Evolutionary conservation across 768 basidiomycete genomes (phyloP).

Genomic region (Lepiota venenata): DNA sequence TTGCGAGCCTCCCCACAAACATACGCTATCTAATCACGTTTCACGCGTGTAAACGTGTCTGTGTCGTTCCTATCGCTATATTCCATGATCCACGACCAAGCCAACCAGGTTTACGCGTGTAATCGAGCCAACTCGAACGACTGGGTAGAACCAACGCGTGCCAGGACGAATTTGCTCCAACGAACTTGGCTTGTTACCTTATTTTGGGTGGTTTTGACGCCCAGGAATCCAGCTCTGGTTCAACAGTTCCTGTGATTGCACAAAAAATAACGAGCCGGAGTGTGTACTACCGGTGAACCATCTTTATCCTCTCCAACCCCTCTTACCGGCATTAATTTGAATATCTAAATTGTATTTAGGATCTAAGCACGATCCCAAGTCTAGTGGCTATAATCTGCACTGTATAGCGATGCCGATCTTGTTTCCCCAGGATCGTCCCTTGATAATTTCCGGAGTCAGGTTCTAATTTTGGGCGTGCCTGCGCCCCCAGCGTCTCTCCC

Average conservation of each 20-base stretch:
- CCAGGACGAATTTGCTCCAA: neutral
- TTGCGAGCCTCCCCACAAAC: conserved; percentile 10
- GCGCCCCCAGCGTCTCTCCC: neutral
- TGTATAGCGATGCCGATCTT: conserved; percentile 3
- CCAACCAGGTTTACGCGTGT: conserved; percentile 4
- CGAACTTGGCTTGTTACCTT: neutral
- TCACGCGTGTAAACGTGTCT: neutral
- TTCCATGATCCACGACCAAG: neutral
- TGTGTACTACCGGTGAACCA: neutral
- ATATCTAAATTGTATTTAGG: neutral
- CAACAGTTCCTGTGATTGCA: neutral
- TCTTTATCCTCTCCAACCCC: neutral
- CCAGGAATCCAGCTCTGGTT: conserved; percentile 1
- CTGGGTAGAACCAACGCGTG: neutral
- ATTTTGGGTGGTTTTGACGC: neutral
- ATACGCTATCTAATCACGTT: conserved; percentile 9
- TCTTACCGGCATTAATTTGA: neutral
- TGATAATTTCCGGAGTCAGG: neutral
- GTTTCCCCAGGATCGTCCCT: conserved; percentile 1
- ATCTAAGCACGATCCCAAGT: neutral
- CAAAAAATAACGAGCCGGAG: neutral
- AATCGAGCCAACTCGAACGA: conserved; percentile 6
- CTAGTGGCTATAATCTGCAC: neutral
- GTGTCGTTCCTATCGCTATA: conserved; percentile 3
- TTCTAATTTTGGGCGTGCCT: neutral